Conservation (phyloP, 305 asterid genomes). For the Rubia tinctorum region DNA sequence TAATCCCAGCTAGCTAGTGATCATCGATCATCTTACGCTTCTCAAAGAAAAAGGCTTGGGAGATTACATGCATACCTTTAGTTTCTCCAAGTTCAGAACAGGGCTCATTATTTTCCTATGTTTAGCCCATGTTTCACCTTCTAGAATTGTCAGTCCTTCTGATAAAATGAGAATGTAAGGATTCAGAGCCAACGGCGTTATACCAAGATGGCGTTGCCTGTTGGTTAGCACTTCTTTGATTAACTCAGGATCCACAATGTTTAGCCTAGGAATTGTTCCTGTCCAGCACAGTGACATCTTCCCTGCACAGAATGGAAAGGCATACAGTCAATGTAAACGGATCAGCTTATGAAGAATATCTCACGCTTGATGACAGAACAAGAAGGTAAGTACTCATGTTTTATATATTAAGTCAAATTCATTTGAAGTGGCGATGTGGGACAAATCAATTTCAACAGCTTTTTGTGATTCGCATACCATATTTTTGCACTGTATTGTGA, state of each 20-base stretch:
- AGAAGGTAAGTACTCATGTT: no score
- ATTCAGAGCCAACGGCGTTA: constrained; percentile 31
- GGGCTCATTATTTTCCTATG: constrained; percentile 52
- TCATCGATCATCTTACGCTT: background rate
- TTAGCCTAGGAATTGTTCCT: constrained; percentile 41
- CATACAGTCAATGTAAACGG: no score
- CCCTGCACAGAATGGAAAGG: no score
- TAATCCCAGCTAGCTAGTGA: background rate
- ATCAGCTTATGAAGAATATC: background rate
- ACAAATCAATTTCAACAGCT: no score
- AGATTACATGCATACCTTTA: constrained; percentile 33
- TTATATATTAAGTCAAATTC: no score
- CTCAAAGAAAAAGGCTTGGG: background rate
- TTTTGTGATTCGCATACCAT: constrained; percentile 25
- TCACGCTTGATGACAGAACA: no score
- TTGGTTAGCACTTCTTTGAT: constrained; percentile 42
- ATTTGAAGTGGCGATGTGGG: no score
- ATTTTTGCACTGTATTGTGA: constrained; percentile 27
- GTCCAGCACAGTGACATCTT: constrained; percentile 40
- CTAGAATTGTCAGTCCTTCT: constrained; percentile 41
- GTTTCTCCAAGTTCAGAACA: constrained; percentile 43
- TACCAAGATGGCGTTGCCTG: constrained; percentile 39
- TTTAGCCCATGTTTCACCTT: constrained; percentile 45
- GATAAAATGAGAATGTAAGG: constrained; percentile 35
- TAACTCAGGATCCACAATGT: constrained; percentile 38